Evolutionary conservation across 2,329 filamentous ascomycete species (phyloP).

Genomic region (Colletotrichum sansevieriae): DNA sequence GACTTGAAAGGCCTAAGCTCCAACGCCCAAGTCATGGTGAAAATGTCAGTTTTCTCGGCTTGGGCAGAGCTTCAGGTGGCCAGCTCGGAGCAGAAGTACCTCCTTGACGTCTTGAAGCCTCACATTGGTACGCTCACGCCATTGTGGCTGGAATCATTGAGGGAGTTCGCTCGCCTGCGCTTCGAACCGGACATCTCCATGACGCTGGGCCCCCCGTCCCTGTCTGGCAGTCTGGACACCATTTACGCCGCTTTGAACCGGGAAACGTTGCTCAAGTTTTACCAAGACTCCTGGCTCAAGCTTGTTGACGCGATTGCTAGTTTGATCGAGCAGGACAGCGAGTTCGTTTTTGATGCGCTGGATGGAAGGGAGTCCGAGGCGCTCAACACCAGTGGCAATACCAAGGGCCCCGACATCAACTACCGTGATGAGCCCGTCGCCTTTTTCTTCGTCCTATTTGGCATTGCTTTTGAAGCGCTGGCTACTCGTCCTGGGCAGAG

Average conservation of each 20-base stretch:
- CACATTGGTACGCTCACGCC: conserved; percentile 92
- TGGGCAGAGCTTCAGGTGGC: conserved; percentile 98
- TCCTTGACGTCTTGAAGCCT: conserved; percentile 88
- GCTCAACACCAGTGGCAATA: conserved; percentile 61
- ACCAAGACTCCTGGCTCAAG: conserved; percentile 97
- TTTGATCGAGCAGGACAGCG: conserved; percentile 96
- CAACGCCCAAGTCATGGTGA: conserved; percentile 98
- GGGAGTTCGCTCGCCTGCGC: conserved; percentile 91
- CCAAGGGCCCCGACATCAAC: conserved; percentile 86
- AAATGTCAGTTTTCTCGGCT: conserved; percentile 95
- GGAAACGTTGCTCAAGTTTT: conserved; percentile 93
- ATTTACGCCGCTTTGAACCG: conserved; percentile 96
- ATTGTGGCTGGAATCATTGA: conserved; percentile 91
- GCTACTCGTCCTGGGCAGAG: conserved; percentile 80
- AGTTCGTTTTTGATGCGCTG: conserved; percentile 96
- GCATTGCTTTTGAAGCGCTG: conserved; percentile 94
- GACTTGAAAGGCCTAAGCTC: conserved; percentile 93
- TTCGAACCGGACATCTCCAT: conserved; percentile 99
- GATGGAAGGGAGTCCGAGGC: conserved; percentile 81
- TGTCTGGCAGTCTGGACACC: conserved; percentile 89
- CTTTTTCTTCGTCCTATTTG: conserved; percentile 98
- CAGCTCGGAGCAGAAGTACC: conserved; percentile 90
- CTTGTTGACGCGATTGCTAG: conserved; percentile 97
- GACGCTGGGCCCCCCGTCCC: conserved; percentile 82
- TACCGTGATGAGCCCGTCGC: conserved; percentile 98